Evolutionary conservation across 352 stramenopile species (phyloP).

Genomic region (Globisporangium echinulatum): DNA sequence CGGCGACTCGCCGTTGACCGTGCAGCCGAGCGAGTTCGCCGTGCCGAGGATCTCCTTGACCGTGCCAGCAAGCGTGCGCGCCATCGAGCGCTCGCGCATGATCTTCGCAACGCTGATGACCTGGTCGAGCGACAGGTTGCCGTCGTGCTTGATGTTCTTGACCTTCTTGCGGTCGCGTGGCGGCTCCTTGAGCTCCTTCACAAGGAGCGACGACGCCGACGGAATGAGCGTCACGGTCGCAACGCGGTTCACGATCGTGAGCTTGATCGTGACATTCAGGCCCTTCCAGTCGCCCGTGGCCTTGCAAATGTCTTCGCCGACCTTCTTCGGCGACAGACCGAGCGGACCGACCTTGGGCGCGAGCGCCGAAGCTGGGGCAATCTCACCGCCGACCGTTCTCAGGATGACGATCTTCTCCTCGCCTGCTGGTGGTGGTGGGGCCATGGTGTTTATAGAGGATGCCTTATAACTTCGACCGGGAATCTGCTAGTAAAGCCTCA

Average conservation of each 20-base stretch:
- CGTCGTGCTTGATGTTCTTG: slow-evolving; percentile 99
- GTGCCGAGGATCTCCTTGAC: slow-evolving; percentile 99
- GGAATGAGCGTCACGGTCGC: slow-evolving; percentile 97
- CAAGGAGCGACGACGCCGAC: slow-evolving; percentile 96
- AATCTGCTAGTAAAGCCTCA: slow-evolving; percentile 14
- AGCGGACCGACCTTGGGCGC: slow-evolving; percentile 99
- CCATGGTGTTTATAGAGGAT: slow-evolving; percentile 91
- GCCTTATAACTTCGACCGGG: slow-evolving; percentile 25
- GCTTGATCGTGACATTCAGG: slow-evolving; percentile 99
- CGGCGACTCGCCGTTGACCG: slow-evolving; percentile 97
- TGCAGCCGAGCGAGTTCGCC: slow-evolving; percentile 98
- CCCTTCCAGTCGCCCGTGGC: slow-evolving; percentile 99
- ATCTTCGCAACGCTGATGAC: slow-evolving; percentile 97
- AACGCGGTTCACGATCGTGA: slow-evolving; percentile 99
- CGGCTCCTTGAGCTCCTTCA: slow-evolving; percentile 99
- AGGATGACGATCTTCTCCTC: slow-evolving; percentile 95
- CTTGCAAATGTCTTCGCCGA: slow-evolving; percentile 99
- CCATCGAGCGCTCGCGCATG: slow-evolving; percentile 98
- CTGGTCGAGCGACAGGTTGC: slow-evolving; percentile 99
- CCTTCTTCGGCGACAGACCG: slow-evolving; percentile 99
- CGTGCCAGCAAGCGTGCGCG: slow-evolving; percentile 92
- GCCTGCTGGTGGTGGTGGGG: slow-evolving; percentile 81
- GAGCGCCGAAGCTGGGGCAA: slow-evolving; percentile 97
- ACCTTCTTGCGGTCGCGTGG: slow-evolving; percentile 99
- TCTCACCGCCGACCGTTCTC: slow-evolving; percentile 98